Evolutionary conservation across 208 protist species (phyloP).

Genomic region (Crithidia expoeki): DNA sequence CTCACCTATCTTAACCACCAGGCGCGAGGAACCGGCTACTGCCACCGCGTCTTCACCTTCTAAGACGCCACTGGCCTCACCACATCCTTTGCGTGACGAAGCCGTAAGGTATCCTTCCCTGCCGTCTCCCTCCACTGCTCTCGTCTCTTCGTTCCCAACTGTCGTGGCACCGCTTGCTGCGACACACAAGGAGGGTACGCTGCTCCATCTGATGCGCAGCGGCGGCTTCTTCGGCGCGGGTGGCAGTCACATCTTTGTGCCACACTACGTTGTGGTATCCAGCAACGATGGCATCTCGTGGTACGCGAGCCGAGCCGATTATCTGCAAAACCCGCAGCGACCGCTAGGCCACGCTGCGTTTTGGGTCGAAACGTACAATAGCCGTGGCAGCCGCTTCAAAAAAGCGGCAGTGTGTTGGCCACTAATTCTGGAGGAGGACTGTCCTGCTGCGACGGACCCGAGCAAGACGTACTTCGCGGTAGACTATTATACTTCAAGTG

Average conservation of each 20-base stretch:
- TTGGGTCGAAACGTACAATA: constrained; percentile 60
- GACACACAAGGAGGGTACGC: constrained; percentile 45
- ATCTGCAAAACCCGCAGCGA: constrained; percentile 10
- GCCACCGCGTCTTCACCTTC: too few species aligned
- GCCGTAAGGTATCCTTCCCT: neutral
- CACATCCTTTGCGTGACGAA: neutral
- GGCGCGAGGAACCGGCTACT: too few species aligned
- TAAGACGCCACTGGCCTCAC: too few species aligned
- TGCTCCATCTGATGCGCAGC: constrained; percentile 46
- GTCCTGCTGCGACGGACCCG: constrained; percentile 44
- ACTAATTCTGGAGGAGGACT: constrained; percentile 62
- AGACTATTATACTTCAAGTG: constrained; percentile 49
- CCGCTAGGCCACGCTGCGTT: constrained; percentile 50
- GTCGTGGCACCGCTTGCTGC: constrained; percentile 11
- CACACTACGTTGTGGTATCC: constrained; percentile 63
- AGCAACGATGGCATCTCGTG: constrained; percentile 45
- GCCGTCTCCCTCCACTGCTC: constrained; percentile 5
- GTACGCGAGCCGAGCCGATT: constrained; percentile 42
- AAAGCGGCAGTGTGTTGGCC: constrained; percentile 74
- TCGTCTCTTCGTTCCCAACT: neutral
- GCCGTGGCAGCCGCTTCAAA: constrained; percentile 71
- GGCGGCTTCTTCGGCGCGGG: constrained; percentile 20
- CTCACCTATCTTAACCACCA: too few species aligned
- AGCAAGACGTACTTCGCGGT: constrained; percentile 58
- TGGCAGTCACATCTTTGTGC: constrained; percentile 35